phyloP scores from a whole-genome alignment of 129 eudicot genomes.

The Ambrosia trifida region DNA sequence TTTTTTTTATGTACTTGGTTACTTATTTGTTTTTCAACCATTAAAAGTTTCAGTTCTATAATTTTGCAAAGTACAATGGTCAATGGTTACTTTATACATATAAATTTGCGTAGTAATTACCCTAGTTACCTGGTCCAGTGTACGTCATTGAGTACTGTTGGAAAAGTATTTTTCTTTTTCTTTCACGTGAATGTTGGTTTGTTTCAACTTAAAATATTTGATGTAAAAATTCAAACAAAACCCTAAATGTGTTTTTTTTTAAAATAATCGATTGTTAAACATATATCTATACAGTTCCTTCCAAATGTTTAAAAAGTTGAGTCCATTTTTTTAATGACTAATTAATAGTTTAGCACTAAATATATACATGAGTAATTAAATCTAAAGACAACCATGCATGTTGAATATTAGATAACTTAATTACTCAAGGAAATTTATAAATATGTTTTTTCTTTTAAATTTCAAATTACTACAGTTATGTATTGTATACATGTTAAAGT shows the following conservation, averaged over 20 bases:
- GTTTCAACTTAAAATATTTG: neutral
- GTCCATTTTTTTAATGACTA: neutral
- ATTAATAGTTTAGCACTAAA: no score
- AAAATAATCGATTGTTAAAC: no score
- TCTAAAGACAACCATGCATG: neutral
- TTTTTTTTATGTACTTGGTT: neutral
- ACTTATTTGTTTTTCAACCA: neutral
- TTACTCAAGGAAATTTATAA: no score
- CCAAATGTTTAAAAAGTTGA: neutral
- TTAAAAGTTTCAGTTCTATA: neutral
- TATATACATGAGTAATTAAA: no score
- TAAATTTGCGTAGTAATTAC: neutral
- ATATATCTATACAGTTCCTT: no score
- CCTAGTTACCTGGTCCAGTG: no score
- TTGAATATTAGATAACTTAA: neutral
- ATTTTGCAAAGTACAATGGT: neutral
- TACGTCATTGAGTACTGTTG: neutral
- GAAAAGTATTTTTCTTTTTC: neutral
- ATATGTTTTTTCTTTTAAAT: neutral
- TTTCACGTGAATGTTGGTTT: neutral
- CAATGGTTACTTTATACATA: neutral
- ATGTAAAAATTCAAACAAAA: neutral
- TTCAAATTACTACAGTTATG: no score
- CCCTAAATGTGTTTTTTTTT: no score
- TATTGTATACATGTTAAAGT: neutral